These are phyloP conservation scores for Suillus tomentosus DNA, from an alignment of 768 basidiomycete genomes.

Conservation along the genomic window DNA sequence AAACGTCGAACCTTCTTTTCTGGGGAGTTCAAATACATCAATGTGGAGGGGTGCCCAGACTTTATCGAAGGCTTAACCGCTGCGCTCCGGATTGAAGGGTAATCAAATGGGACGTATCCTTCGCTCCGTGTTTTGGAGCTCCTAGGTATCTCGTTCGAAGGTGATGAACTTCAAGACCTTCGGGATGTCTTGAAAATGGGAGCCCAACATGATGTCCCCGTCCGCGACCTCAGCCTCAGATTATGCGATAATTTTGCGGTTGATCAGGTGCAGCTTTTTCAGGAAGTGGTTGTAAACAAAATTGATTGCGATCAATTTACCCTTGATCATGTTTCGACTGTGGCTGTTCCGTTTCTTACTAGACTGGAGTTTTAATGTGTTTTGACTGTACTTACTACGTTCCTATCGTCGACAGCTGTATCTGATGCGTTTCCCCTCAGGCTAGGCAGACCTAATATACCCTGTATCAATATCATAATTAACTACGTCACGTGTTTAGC, in stretches of 20 bases:
- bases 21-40: neutral
- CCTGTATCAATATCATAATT: neutral
- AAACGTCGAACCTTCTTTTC: neutral
- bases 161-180: neutral
- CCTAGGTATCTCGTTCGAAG: neutral
- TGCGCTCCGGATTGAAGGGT: neutral
- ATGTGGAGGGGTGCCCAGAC: neutral
- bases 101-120: neutral
- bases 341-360: neutral
- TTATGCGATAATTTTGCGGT: neutral
- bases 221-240: neutral
- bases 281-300: neutral
- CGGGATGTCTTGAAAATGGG: neutral
- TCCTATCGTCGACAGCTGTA: neutral
- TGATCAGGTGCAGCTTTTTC: neutral
- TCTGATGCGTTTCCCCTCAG: neutral
- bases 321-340: neutral
- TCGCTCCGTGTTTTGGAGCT: neutral
- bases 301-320: neutral
- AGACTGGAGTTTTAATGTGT: neutral
- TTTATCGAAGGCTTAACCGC: neutral
- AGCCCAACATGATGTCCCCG: neutral
- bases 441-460: neutral
- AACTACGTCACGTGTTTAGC: too few relatives aligned
- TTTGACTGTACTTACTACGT: neutral